Conservation (phyloP, 345 rosid species). For the Theobroma cacao region DNA sequence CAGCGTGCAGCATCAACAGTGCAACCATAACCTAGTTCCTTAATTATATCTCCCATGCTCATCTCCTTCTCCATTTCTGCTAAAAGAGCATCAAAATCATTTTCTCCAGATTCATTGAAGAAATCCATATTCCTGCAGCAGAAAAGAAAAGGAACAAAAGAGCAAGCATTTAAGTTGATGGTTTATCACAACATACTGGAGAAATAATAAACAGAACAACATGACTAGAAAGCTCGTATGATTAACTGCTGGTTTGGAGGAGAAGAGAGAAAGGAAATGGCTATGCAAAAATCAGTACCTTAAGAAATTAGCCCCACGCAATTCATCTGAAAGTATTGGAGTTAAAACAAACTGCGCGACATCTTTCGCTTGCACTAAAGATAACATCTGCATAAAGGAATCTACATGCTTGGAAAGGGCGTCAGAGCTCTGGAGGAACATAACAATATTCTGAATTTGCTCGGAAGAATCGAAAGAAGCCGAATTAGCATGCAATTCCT, state of each 20-base stretch:
- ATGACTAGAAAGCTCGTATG: background rate
- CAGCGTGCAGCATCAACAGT: constrained; percentile 68
- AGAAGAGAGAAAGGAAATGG: background rate
- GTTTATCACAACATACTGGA: background rate
- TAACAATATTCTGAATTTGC: constrained; percentile 65
- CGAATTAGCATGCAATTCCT: constrained; percentile 51
- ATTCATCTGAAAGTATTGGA: constrained; percentile 61
- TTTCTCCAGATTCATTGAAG: constrained; percentile 39
- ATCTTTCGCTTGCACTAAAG: constrained; percentile 56
- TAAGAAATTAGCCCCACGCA: constrained; percentile 47
- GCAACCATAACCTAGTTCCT: constrained; percentile 88
- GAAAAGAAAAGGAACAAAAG: constrained; percentile 12
- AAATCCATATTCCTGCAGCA: constrained; percentile 47
- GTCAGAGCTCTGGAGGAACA: constrained; percentile 74
- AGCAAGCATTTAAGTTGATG: background rate
- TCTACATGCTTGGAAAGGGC: constrained; percentile 73
- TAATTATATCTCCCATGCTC: constrained; percentile 71
- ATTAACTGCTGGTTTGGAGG: background rate
- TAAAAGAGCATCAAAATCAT: constrained; percentile 75
- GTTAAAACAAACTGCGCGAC: constrained; percentile 45
- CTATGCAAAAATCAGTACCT: constrained; percentile 42
- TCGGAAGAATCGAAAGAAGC: constrained; percentile 48
- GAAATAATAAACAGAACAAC: background rate
- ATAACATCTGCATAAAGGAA: constrained; percentile 62
- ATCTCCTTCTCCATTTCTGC: constrained; percentile 84